phyloP scores from a whole-genome alignment of 805 yeast species.

The Teunomyces kruisii region DNA sequence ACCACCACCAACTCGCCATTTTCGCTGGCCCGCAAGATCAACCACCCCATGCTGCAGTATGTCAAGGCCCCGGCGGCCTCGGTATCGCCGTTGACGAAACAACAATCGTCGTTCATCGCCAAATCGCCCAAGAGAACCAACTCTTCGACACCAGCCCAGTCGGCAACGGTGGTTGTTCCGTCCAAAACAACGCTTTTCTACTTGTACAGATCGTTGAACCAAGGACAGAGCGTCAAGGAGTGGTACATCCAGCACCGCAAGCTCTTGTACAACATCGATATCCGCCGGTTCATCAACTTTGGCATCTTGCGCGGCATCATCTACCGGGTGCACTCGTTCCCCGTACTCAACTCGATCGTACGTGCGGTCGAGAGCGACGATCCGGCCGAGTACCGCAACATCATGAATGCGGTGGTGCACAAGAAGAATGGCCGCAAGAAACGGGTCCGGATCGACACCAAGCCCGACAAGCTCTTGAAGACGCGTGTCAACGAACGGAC shows the following conservation, averaged over 20 bases:
- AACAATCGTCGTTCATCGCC: constrained; percentile 2
- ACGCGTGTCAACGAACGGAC: constrained; percentile 15
- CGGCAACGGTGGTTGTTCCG: constrained; percentile 41
- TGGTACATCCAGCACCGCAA: constrained; percentile 76
- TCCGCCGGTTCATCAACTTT: constrained; percentile 81
- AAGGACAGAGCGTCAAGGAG: constrained; percentile 70
- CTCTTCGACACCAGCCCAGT: constrained; percentile 1
- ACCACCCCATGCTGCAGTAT: constrained; percentile 7
- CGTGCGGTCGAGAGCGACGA: constrained; percentile 34
- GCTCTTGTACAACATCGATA: constrained; percentile 64
- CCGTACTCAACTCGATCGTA: constrained; percentile 50
- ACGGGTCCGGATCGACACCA: neutral
- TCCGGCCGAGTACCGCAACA: constrained; percentile 13
- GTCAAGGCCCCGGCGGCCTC: constrained; percentile 5
- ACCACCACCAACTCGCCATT: constrained; percentile 8
- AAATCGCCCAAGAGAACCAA: constrained; percentile 7
- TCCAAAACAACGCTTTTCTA: constrained; percentile 66
- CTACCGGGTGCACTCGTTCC: constrained; percentile 77
- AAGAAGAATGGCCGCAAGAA: constrained; percentile 4
- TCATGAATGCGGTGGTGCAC: constrained; percentile 14
- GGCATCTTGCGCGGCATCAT: constrained; percentile 82
- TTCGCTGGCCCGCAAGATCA: constrained; percentile 5
- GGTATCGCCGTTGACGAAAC: constrained; percentile 10
- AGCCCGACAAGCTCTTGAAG: constrained; percentile 7
- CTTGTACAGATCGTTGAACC: constrained; percentile 74